These are phyloP conservation scores for Gloeostereum incarnatum DNA, from an alignment of 768 basidiomycete species.

Conservation along the genomic window DNA sequence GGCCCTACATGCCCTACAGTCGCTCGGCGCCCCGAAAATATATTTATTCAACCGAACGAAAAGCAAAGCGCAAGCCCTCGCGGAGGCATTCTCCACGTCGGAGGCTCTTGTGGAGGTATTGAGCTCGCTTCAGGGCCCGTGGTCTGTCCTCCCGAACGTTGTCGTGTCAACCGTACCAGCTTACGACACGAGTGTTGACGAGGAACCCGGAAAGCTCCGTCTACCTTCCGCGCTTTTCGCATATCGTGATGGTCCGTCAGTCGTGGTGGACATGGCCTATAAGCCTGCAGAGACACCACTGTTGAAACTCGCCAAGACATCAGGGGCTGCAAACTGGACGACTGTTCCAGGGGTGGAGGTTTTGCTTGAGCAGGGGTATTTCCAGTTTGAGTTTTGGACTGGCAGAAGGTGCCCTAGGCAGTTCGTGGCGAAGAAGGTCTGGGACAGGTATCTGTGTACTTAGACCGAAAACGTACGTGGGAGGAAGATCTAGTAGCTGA, in stretches of 20 bases:
- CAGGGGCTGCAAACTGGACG: constrained; percentile 52
- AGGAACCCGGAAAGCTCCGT: constrained; percentile 26
- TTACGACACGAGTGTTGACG: constrained; percentile 35
- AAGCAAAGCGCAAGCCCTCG: constrained; percentile 63
- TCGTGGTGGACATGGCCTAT: constrained; percentile 93
- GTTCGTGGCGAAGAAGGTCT: constrained; percentile 37
- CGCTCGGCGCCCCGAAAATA: constrained; percentile 56
- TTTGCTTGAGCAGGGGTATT: constrained; percentile 81
- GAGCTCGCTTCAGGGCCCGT: constrained; percentile 48
- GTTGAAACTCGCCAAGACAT: constrained; percentile 50
- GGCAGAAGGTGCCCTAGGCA: constrained; percentile 48
- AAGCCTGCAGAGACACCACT: constrained; percentile 82
- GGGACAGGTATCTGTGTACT: constrained; percentile 31
- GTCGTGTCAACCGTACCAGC: constrained; percentile 89
- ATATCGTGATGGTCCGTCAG: constrained; percentile 37
- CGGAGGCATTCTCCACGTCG: constrained; percentile 60
- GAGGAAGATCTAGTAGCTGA: no score
- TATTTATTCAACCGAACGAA: constrained; percentile 86
- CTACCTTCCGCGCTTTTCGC: constrained; percentile 52
- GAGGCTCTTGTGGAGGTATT: constrained; percentile 50
- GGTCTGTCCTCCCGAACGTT: constrained; percentile 44
- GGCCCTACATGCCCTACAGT: constrained; percentile 76
- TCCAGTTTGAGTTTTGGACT: constrained; percentile 81
- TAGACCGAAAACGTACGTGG: no score
- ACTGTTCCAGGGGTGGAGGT: constrained; percentile 77